Conservation (phyloP, 2,329 filamentous ascomycete species). For the Neospermospora avenae region DNA sequence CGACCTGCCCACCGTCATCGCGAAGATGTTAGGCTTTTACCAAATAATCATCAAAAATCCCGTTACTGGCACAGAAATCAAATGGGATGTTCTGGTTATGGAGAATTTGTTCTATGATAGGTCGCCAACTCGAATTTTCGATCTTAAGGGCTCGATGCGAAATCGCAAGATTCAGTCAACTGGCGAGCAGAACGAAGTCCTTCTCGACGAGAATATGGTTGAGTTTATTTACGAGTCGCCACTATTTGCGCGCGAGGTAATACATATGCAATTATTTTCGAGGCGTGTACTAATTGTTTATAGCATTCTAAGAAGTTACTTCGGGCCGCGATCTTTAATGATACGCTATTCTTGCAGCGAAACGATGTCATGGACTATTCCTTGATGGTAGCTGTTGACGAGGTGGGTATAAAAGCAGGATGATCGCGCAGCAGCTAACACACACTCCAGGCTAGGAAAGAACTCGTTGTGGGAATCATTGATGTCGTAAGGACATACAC, state of each 20-base stretch:
- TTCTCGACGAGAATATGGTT: constrained; percentile 97
- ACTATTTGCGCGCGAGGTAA: constrained; percentile 77
- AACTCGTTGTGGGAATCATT: constrained; percentile 95
- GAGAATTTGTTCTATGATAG: constrained; percentile 98
- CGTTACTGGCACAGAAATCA: constrained; percentile 84
- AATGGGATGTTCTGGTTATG: constrained; percentile 91
- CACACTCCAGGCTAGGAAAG: constrained; percentile 57
- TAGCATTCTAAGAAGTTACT: constrained; percentile 88
- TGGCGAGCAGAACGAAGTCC: constrained; percentile 91
- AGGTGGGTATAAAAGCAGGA: constrained; percentile 38
- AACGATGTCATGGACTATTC: constrained; percentile 99
- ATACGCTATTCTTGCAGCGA: constrained; percentile 88
- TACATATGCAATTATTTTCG: background rate
- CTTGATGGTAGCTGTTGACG: constrained; percentile 96
- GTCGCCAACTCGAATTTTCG: constrained; percentile 83
- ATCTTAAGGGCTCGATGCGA: constrained; percentile 96
- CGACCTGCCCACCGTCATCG: constrained; percentile 91
- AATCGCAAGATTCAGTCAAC: constrained; percentile 97
- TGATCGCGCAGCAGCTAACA: constrained; percentile 3
- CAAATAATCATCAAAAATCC: constrained; percentile 97
- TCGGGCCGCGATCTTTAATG: constrained; percentile 91
- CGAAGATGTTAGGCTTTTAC: constrained; percentile 98
- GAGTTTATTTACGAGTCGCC: constrained; percentile 98
- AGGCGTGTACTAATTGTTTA: background rate
- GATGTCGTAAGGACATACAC: constrained; percentile 98